These are phyloP conservation scores for Helminthosporium solani DNA, from an alignment of 2,329 filamentous ascomycete species.

Conservation along the genomic window DNA sequence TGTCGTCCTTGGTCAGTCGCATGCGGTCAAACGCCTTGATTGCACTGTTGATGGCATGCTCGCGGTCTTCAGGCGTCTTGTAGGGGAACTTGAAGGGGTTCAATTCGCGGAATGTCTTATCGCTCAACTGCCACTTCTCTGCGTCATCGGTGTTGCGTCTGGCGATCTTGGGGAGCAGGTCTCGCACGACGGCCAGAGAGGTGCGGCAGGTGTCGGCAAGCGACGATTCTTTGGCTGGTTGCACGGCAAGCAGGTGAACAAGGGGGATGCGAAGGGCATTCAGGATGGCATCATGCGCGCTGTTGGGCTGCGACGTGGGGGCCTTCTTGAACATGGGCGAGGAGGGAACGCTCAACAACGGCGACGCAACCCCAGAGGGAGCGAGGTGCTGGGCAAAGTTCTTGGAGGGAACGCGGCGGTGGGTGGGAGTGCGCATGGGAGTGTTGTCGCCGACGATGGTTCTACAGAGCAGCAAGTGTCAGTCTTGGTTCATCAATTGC, in stretches of 20 bases:
- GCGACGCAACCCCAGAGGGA: conserved; percentile 42
- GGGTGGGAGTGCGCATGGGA: conserved; percentile 33
- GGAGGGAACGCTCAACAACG: conserved; percentile 41
- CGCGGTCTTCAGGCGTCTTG: conserved; percentile 55
- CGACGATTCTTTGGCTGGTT: conserved; percentile 31
- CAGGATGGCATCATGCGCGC: conserved; percentile 33
- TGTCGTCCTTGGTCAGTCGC: conserved; percentile 60
- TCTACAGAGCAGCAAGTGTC: conserved; percentile 32
- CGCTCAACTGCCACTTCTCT: conserved; percentile 49
- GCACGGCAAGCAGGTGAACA: conserved; percentile 56
- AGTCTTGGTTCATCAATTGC: conserved; percentile 24
- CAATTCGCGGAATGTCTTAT: conserved; percentile 62
- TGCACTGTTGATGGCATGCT: conserved; percentile 62
- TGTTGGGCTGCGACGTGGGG: conserved; percentile 46
- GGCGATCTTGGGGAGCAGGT: conserved; percentile 52
- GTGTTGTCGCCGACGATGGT: conserved; percentile 40
- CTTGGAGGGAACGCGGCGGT: conserved; percentile 41
- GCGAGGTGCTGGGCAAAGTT: conserved; percentile 40
- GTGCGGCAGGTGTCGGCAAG: conserved; percentile 37
- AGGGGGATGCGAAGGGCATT: conserved; percentile 48
- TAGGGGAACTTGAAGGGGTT: conserved; percentile 64
- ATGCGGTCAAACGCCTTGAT: conserved; percentile 64
- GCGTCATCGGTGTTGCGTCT: conserved; percentile 51
- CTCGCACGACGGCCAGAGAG: conserved; percentile 28
- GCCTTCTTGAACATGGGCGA: conserved; percentile 37